phyloP scores from a whole-genome alignment of 1,284 basidiomycete species.

The Ceratobasidium sp. region DNA sequence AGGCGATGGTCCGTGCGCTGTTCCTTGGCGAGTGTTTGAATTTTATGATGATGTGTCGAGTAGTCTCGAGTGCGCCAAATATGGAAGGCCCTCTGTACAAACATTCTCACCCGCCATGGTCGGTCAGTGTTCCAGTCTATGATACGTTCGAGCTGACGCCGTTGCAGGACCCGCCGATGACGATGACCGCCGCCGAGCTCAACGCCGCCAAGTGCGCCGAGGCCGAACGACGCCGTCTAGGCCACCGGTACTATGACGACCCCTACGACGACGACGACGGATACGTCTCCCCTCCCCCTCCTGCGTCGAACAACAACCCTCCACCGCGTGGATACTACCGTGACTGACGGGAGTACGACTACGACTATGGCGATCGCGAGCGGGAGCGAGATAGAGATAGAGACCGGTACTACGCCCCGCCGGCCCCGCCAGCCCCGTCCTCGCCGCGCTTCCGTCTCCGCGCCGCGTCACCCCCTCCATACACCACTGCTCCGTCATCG shows the following conservation, averaged over 20 bases:
- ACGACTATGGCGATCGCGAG: not conserved
- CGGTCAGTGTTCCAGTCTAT: not conserved
- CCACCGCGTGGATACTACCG: conserved; percentile 3
- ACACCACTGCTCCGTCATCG: not conserved
- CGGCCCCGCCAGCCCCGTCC: not conserved
- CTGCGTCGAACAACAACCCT: too few relatives aligned
- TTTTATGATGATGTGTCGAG: conserved; percentile 46
- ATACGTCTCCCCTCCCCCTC: not conserved
- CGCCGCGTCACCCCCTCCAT: conserved; percentile 26
- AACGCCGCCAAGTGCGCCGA: conserved; percentile 40
- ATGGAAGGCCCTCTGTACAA: conserved; percentile 43
- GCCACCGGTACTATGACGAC: conserved; percentile 12
- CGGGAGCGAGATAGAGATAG: conserved; percentile 5
- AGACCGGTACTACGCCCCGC: not conserved
- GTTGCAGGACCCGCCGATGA: conserved; percentile 14
- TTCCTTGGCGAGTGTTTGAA: conserved; percentile 33
- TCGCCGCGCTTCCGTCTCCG: conserved; percentile 43
- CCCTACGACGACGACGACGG: conserved; percentile 31
- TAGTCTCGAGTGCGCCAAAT: conserved; percentile 45
- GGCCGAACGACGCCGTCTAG: conserved; percentile 34
- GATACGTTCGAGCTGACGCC: not conserved
- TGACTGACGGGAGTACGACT: conserved; percentile 19
- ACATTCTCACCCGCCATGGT: conserved; percentile 13
- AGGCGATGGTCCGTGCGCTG: conserved; percentile 34
- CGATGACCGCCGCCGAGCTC: conserved; percentile 40